Evolutionary conservation across 23 red algal species (phyloP), one percentile per base, ranked within the genome.

Genomic region (Gracilaria domingensis): DNA sequence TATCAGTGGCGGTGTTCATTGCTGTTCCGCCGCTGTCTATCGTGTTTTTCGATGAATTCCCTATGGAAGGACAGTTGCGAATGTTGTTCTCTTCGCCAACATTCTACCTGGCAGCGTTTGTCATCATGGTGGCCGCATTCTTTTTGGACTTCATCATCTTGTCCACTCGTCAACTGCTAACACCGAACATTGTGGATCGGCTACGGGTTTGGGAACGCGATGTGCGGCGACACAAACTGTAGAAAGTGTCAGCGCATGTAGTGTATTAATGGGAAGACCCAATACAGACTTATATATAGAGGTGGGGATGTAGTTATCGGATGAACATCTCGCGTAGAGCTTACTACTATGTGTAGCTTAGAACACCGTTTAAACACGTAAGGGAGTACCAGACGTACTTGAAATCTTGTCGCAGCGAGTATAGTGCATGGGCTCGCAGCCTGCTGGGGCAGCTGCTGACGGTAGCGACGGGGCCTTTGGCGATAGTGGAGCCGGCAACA

Each of bases 81-180:
- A 80, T 82, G 92, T 47, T 94, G 92, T 87, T 94, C 14, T 32
- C 54, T 13, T 94, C 92, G 45, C 70, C 81, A 5, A 30, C 39
- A 60, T 88, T 82, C 44, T 87, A 82, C 29, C 77, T 94, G 57
- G 80, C 70, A 12, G 92, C 71, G 9, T 76, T 75, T 29, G 82
- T 94, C 25, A 94, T 94, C 58, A 81, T 94, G 51, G 77, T 62
- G 37, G 92, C 47, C 2, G 82, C 59, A 18, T 94, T 94, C 74
- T 61, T 87, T 16, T 32, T 94, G 70, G 92, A 94, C 75, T 94
- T 94, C n/a, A 59, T 80, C 23, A 39, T 94, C 9, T 72, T 94
- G 83, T 54, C 79, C 9, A 76, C 49, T 26, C 82, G 92, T 7
- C 83, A 94, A 75, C 77, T 94, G 57, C 30, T 94, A 49, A 85